phyloP scores from a whole-genome alignment of 2,329 filamentous ascomycete genomes.

The Fusarium sp. region DNA sequence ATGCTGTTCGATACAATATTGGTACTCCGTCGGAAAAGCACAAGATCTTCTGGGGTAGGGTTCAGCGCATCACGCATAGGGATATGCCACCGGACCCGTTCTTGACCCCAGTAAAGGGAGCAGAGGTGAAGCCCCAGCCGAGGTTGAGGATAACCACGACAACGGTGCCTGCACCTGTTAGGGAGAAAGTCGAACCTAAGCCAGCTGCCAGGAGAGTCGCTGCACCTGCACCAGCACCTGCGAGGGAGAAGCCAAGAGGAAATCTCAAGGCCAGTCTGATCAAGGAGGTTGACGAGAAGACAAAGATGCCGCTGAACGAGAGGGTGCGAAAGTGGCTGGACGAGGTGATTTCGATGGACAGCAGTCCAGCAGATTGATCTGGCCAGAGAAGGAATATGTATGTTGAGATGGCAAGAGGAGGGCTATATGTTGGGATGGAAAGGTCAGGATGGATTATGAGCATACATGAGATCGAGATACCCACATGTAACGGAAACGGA shows the following conservation, averaged over 20 bases:
- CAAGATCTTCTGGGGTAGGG: slow-evolving; percentile 25
- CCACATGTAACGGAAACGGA: slow-evolving; percentile 20
- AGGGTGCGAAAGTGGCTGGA: slow-evolving; percentile 37
- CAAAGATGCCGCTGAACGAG: slow-evolving; percentile 34
- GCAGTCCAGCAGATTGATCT: background rate
- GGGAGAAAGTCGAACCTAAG: background rate
- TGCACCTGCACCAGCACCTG: slow-evolving; percentile 2
- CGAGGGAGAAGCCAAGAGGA: slow-evolving; percentile 1
- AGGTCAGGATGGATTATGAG: slow-evolving; percentile 21
- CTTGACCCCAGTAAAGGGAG: background rate
- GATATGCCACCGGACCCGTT: slow-evolving; percentile 21
- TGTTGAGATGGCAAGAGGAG: slow-evolving; percentile 2
- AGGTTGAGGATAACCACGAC: background rate
- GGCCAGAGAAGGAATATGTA: slow-evolving; percentile 9
- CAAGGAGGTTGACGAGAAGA: slow-evolving; percentile 36
- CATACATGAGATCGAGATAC: slow-evolving; percentile 33
- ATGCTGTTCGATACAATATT: slow-evolving; percentile 13
- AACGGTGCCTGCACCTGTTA: background rate
- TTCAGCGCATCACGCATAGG: slow-evolving; percentile 18
- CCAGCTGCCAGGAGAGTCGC: background rate
- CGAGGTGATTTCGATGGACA: slow-evolving; percentile 25
- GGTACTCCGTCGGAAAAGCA: background rate
- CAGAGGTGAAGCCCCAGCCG: background rate
- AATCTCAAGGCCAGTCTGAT: slow-evolving; percentile 28
- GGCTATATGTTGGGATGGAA: slow-evolving; percentile 8